Conservation (phyloP, 805 yeast genomes). For the Candida quercuum region DNA sequence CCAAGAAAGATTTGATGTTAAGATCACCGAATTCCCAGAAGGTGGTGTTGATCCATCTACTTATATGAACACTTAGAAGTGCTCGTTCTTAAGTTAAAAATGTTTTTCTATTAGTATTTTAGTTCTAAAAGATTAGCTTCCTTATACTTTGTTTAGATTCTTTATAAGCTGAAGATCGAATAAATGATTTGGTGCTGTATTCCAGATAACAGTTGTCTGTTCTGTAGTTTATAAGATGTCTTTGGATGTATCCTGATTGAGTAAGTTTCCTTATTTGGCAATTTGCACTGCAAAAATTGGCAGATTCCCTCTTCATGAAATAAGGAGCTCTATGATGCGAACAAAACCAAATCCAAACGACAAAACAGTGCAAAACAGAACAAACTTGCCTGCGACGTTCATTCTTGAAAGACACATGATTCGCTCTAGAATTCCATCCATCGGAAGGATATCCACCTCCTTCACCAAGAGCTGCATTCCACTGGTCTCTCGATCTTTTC, state of each 20-base stretch:
- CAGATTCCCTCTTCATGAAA: not conserved
- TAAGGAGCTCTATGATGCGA: too few species aligned
- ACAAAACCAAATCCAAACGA: too few species aligned
- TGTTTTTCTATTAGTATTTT: not conserved
- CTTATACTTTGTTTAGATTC: too few species aligned
- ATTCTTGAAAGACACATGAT: too few species aligned
- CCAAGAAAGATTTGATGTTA: constrained; percentile 96
- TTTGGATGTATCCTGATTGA: not conserved
- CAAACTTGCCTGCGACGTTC: too few species aligned
- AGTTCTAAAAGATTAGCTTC: too few species aligned
- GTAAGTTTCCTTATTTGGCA: too few species aligned
- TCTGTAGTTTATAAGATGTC: too few species aligned
- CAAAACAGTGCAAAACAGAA: too few species aligned
- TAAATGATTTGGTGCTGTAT: too few species aligned
- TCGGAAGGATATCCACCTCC: not conserved
- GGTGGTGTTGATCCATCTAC: constrained; percentile 98
- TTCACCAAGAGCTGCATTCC: not conserved
- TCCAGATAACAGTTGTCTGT: too few species aligned
- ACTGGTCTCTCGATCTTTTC: constrained; percentile 2
- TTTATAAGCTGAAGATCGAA: too few species aligned
- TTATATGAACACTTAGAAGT: constrained; percentile 82
- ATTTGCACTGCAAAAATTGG: not conserved
- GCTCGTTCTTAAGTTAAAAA: not conserved
- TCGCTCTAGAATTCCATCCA: not conserved
- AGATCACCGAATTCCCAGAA: constrained; percentile 91